These are phyloP conservation scores for Xylariaceae sp. DNA, from an alignment of 2,329 filamentous ascomycete genomes.

Conservation along the genomic window DNA sequence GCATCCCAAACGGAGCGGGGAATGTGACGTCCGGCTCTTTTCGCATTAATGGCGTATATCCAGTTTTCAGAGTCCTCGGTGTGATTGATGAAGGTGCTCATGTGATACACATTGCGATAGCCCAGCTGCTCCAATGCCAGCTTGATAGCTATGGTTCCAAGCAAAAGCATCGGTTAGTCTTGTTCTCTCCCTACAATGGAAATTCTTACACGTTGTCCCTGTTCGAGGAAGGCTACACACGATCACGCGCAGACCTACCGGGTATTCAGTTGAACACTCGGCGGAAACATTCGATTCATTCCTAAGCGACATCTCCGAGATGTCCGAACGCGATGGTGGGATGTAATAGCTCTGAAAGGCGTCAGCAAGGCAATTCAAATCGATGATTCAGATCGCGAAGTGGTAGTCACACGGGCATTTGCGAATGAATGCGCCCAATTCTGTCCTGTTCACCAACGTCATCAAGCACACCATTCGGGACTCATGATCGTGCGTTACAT, in stretches of 20 bases:
- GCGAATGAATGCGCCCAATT: not conserved
- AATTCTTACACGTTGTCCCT: conserved; percentile 17
- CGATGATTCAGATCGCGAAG: not conserved
- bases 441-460: not conserved
- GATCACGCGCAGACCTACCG: conserved; percentile 12
- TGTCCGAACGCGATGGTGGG: not conserved
- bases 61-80: conserved; percentile 11
- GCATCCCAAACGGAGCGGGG: conserved; percentile 13
- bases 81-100: conserved; percentile 17
- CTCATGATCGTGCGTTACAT: not conserved
- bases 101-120: conserved; percentile 16
- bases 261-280: not conserved
- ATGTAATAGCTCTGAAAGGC: not conserved
- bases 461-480: not conserved
- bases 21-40: conserved; percentile 5
- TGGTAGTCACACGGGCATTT: not conserved
- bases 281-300: not conserved
- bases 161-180: not conserved
- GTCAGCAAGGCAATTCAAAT: not conserved
- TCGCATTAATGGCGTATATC: conserved; percentile 13
- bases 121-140: conserved; percentile 16
- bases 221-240: conserved; percentile 19
- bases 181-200: not conserved
- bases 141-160: conserved; percentile 13
- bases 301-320: not conserved